Evolutionary conservation across 2,329 filamentous ascomycete genomes (phyloP), one percentile per base, ranked within the genome.

Genomic region (Diaporthe humulicola): DNA sequence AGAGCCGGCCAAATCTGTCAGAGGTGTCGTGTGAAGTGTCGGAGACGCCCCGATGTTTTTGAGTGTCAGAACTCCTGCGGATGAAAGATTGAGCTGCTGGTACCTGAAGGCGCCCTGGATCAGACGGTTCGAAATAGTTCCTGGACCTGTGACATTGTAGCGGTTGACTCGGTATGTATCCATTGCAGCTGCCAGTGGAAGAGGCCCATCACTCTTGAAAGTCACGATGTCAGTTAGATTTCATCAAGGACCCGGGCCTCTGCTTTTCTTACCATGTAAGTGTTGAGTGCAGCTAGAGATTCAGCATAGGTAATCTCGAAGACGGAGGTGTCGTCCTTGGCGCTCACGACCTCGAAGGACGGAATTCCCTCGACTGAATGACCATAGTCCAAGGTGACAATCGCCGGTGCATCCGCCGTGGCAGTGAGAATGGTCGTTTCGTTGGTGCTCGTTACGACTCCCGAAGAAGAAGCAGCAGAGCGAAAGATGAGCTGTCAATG

Each of bases 201-300:
- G n/a, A 10, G 57, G 57, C 5, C 57, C 57, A 42, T 61, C 57
- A 9, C 57, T 61, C 57, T 61, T 4, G 12, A 42, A 42, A 1
- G n/a, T 17, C 14, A 5, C 14, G 5, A 22, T 3, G 3, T 60
- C 0, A 60, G 36, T 9, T 14, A 60, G 0, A 3, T 9, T 25
- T 8, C 0, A 2, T 2, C 2, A 9, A 10, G 0, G 1, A 14
- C 4, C 8, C 0, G 1, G 12, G 0, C 25, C 10, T 17, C 1
- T 2, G 12, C 0, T 25, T 40, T 40, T 17, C 36, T 28, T 25
- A 61, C 57, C 57, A 61, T 61, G 36, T 61, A 61, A 10, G 0
- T 42, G 17, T 12, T 28, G 14, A 61, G n/a, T 2, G 57, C 57
- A 19, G 36, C 7, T 9, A 40, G 36, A n/a, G 57, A 40, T 28